Evolutionary conservation across 2,329 filamentous ascomycete genomes (phyloP), one percentile per base, ranked within the genome.

Genomic region (Rhytidhysteron rufulum): DNA sequence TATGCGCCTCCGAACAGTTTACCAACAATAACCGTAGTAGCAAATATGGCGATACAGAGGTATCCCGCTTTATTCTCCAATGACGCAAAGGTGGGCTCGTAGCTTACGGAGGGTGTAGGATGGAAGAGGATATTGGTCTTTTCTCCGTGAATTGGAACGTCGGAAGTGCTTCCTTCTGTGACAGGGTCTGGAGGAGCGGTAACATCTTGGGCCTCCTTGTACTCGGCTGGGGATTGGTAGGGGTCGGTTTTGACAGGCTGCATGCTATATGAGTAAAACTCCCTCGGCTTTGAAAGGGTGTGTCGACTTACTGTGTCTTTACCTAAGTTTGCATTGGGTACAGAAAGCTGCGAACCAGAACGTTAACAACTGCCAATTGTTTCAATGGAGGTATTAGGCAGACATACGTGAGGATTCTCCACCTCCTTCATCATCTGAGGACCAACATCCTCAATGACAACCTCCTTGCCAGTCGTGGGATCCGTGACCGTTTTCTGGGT

Each of bases 91-190:
- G 89, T 95, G 4, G 90, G 88, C 64, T 95, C 88, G 59, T 88
- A 95, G 69, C 84, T 88, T 50, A 95, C 79, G 0, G 85, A 86
- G 0, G 91, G 91, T 0, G 91, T 97, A 13, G 93, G 91, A 65
- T 96, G 91, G 66, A 97, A 97, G 21, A 96, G 77, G 15, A 97
- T 83, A 47, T 95, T 96, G 3, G 93, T 97, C 76, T 93, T 96
- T 62, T 97, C 91, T 55, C 90, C 91, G 58, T 90, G 86, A 43
- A 97, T 95, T 3, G 93, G 93, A 1, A 97, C 89, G 65, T 97
- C 93, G 19, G 88, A 90, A 0, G 91, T 97, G 24, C 84, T 81
- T 18, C 88, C 88, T 42, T 83, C 77, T 13, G 83, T 82, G 16
- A 95, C 74, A 0, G 91, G 91, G 50, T 94, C 90, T 1, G 91